Percentiles rank a stretch among this genome's conserved stretches.
Evolutionary conservation across 768 basidiomycete genomes (phyloP).

Genomic region (Leccinum aurantiacum): DNA sequence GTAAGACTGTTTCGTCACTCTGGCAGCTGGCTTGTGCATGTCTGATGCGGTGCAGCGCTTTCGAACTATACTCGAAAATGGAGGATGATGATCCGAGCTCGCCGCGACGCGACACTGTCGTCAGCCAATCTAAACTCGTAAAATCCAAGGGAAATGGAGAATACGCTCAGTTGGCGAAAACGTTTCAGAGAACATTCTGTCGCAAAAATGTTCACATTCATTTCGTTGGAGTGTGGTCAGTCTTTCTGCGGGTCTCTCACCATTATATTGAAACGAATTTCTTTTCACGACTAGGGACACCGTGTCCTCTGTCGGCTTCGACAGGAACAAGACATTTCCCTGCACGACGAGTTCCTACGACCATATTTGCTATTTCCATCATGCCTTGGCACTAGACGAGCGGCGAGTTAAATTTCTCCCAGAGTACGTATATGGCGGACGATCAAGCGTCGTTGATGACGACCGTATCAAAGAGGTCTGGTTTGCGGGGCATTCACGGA

Average conservation of each 20-base stretch:
- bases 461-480: slow-evolving; percentile 41
- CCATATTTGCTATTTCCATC: slow-evolving; percentile 44
- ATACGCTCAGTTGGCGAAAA: slow-evolving; percentile 22
- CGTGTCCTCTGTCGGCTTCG: slow-evolving; percentile 45
- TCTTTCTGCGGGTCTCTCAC: background rate
- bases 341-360: slow-evolving; percentile 29
- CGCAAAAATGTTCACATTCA: slow-evolving; percentile 36
- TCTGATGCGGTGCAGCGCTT: slow-evolving; percentile 32
- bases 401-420: slow-evolving; percentile 48
- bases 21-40: background rate
- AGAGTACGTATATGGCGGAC: slow-evolving; percentile 38
- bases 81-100: slow-evolving; percentile 15
- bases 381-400: slow-evolving; percentile 49
- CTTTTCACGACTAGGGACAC: slow-evolving; percentile 38
- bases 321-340: slow-evolving; percentile 34
- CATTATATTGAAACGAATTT: background rate
- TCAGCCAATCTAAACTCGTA: slow-evolving; percentile 7
- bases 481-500: slow-evolving; percentile 42
- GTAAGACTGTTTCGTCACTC: slow-evolving; percentile 17
- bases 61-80: slow-evolving; percentile 37
- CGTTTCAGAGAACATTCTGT: slow-evolving; percentile 40
- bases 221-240: slow-evolving; percentile 47
- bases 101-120: slow-evolving; percentile 12
- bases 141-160: slow-evolving; percentile 13
- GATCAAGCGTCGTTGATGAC: slow-evolving; percentile 9